phyloP scores from a whole-genome alignment of 1,284 basidiomycete genomes.

The Apiotrichum siamense region DNA sequence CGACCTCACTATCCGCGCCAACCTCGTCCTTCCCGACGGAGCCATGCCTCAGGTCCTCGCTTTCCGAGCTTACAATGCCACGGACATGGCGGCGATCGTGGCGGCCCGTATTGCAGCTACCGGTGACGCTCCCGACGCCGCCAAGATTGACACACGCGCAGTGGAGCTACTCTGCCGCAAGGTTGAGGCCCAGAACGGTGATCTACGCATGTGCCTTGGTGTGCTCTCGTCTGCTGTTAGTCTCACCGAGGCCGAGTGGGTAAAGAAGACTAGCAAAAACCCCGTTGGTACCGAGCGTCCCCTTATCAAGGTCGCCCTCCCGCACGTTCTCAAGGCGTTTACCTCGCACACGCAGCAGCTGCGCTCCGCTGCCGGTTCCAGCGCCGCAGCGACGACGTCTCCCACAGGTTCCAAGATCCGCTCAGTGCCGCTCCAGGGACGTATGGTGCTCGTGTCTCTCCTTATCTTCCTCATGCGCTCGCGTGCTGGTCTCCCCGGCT shows the following conservation, averaged over 20 bases:
- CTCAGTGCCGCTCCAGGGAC: slow-evolving; percentile 44
- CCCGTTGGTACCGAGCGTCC: slow-evolving; percentile 12
- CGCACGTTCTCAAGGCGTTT: slow-evolving; percentile 43
- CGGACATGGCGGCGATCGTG: slow-evolving; percentile 45
- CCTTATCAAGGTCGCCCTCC: slow-evolving; percentile 35
- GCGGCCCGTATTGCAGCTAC: slow-evolving; percentile 28
- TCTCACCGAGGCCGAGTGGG: slow-evolving; percentile 45
- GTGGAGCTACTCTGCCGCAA: slow-evolving; percentile 44
- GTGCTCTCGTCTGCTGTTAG: slow-evolving; percentile 40
- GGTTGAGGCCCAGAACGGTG: slow-evolving; percentile 48
- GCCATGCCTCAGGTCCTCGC: slow-evolving; percentile 38
- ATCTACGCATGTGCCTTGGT: slow-evolving; percentile 47
- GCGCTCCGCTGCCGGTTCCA: slow-evolving; percentile 37
- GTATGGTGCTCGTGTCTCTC: slow-evolving; percentile 43
- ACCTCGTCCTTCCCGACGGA: slow-evolving; percentile 36
- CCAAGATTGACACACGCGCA: slow-evolving; percentile 42
- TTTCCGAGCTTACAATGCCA: slow-evolving; percentile 42
- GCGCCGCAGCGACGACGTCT: slow-evolving; percentile 11
- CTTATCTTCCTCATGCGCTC: slow-evolving; percentile 33
- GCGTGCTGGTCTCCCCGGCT: slow-evolving; percentile 32
- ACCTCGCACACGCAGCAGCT: slow-evolving; percentile 40
- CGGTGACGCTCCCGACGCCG: slow-evolving; percentile 8
- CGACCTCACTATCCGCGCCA: slow-evolving; percentile 44
- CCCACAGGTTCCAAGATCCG: slow-evolving; percentile 37
- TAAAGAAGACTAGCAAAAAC: slow-evolving; percentile 29